Percentiles rank a stretch among this genome's conserved stretches.
Conservation (phyloP, 2,329 filamentous ascomycete genomes). For the Penicillium sclerotiorum region DNA sequence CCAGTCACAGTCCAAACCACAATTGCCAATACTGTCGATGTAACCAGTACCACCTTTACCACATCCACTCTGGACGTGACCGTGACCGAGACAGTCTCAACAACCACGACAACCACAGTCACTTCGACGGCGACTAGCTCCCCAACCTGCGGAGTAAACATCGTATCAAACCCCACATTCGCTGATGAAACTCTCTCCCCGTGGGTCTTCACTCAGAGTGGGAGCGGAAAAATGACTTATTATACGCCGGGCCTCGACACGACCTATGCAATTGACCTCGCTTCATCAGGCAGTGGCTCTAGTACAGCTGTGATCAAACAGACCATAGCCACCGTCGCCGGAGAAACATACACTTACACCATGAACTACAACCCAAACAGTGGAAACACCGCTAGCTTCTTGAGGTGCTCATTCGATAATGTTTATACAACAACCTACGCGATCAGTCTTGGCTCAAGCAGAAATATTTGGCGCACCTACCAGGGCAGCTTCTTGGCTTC, state of each 20-base stretch:
- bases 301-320: background rate
- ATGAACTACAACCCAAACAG: background rate
- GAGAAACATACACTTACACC: background rate
- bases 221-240: background rate
- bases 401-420: background rate
- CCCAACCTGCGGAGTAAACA: background rate
- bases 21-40: background rate
- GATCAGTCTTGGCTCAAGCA: background rate
- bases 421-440: background rate
- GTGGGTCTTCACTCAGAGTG: background rate
- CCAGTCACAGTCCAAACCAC: slow-evolving; percentile 2
- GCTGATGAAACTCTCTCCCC: background rate
- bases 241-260: background rate
- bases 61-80: background rate
- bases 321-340: background rate
- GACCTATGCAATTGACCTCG: background rate
- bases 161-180: background rate
- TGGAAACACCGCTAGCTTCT: background rate
- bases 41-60: background rate
- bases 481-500: background rate
- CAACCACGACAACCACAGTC: background rate
- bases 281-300: background rate
- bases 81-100: background rate
- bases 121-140: background rate
- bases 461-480: background rate